Evolutionary conservation across 345 rosid species (phyloP), one percentile per base, ranked within the genome.

Genomic region (Rubroshorea leprosula): DNA sequence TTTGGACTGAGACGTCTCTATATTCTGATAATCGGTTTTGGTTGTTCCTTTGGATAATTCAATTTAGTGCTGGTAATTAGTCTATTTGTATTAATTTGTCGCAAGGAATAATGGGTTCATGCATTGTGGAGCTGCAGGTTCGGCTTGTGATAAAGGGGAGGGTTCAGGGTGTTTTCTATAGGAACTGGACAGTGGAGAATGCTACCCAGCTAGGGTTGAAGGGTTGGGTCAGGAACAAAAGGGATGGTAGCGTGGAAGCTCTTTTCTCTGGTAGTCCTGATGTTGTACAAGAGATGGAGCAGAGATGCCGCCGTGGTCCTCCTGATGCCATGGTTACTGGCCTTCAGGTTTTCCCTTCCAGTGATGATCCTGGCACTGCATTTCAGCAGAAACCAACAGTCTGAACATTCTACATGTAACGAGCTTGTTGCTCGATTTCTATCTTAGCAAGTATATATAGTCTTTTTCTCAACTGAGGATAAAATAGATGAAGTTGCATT

Each of bases 81-180:
- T 38, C 16, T 8, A 14, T 17, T 19, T 29, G 5, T 43, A 9
- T 11, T 23, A 14, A 9, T 20, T 41, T 26, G 6, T 11, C 0
- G 50, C 14, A 13, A 29, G 35, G 35, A n/a, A 45, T 8, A 35
- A 21, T 54, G 25, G 23, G 53, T n/a, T 29, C 25, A 22, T 8
- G 52, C 48, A 23, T 27, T 64, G 64, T 60, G 60, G 55, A 60
- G 47, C 38, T 68, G 80, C 72, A 89, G 95, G 86, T 76, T 69
- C 80, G 94, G 74, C 62, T 72, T 27, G 71, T 76, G 77, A 64
- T 89, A 23, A 88, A 86, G 72, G 97, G 99, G 55, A 80, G 82
- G 62, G 97, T 92, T 24, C 97, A 93, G 26, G 97, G 97, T 44
- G 96, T 93, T 29, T 93, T 90, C 57, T 89, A 89, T 66, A 80